Conservation (phyloP, 805 yeast species). For the Schizosaccharomyces cryophilus region DNA sequence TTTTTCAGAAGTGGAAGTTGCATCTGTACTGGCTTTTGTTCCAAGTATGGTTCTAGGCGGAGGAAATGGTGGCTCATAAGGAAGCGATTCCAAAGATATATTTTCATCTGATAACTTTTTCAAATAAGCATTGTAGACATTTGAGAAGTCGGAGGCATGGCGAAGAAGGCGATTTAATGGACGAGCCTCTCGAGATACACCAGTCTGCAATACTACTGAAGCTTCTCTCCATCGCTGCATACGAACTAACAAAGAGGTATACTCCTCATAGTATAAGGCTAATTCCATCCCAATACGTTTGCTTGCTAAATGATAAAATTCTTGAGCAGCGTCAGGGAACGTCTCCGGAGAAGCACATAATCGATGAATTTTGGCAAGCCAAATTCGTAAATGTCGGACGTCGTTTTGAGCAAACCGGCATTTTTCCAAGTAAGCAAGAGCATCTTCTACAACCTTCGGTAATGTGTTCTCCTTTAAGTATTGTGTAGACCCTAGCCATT, state of each 20-base stretch:
- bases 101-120: neutral
- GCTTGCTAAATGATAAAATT: neutral
- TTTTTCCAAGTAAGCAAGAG: constrained; percentile 35
- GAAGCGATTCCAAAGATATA: neutral
- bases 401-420: constrained; percentile 50
- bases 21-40: neutral
- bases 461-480: constrained; percentile 39
- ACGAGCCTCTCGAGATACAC: constrained; percentile 36
- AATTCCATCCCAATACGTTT: constrained; percentile 44
- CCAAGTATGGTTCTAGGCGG: neutral
- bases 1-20: neutral
- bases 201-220: constrained; percentile 29
- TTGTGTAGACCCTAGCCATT: constrained; percentile 55
- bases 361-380: constrained; percentile 54
- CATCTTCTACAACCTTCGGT: constrained; percentile 37
- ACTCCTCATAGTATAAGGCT: constrained; percentile 56
- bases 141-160: constrained; percentile 21
- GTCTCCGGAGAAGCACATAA: constrained; percentile 47
- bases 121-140: neutral
- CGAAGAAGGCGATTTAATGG: constrained; percentile 28
- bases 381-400: constrained; percentile 49
- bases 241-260: constrained; percentile 37
- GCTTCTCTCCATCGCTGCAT: constrained; percentile 29
- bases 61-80: neutral
- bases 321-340: constrained; percentile 29